These are phyloP conservation scores for Kokia cookei DNA, from an alignment of 441 rosid genomes.

Conservation along the genomic window DNA sequence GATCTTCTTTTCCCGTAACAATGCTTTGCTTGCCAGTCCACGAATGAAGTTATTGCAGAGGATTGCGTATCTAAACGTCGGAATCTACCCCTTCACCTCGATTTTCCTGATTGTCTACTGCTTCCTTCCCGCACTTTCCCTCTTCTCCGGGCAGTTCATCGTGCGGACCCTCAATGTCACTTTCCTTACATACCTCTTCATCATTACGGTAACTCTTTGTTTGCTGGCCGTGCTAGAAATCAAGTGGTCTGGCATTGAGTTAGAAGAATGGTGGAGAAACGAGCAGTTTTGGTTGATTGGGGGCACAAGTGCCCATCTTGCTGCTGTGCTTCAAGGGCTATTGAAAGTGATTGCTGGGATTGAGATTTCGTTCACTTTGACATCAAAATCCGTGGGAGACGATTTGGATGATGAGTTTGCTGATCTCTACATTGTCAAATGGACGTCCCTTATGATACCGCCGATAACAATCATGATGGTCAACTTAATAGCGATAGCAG, in stretches of 20 bases:
- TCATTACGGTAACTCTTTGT: constrained; percentile 58
- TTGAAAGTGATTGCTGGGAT: constrained; percentile 80
- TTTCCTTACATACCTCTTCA: constrained; percentile 62
- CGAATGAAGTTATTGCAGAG: constrained; percentile 82
- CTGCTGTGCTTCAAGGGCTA: constrained; percentile 81
- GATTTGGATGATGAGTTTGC: constrained; percentile 78
- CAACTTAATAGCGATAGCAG: constrained; percentile 74
- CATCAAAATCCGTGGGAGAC: constrained; percentile 81
- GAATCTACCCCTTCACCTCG: constrained; percentile 84
- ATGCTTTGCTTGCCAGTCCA: constrained; percentile 70
- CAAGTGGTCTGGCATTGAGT: constrained; percentile 81
- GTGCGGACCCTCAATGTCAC: constrained; percentile 68
- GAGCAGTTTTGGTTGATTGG: constrained; percentile 93
- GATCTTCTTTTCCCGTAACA: constrained; percentile 85
- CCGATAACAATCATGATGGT: constrained; percentile 84
- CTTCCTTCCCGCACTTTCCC: constrained; percentile 86
- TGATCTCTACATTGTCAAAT: constrained; percentile 64
- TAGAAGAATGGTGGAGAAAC: constrained; percentile 92
- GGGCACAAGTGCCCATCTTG: constrained; percentile 91
- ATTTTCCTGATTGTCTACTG: constrained; percentile 84
- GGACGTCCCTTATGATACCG: constrained; percentile 82
- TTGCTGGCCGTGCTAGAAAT: constrained; percentile 75
- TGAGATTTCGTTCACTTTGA: constrained; percentile 79
- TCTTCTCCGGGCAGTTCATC: constrained; percentile 84
- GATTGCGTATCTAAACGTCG: constrained; percentile 75